Conservation (phyloP, 164 flowering plant genomes). For the Chimonanthus praecox region DNA sequence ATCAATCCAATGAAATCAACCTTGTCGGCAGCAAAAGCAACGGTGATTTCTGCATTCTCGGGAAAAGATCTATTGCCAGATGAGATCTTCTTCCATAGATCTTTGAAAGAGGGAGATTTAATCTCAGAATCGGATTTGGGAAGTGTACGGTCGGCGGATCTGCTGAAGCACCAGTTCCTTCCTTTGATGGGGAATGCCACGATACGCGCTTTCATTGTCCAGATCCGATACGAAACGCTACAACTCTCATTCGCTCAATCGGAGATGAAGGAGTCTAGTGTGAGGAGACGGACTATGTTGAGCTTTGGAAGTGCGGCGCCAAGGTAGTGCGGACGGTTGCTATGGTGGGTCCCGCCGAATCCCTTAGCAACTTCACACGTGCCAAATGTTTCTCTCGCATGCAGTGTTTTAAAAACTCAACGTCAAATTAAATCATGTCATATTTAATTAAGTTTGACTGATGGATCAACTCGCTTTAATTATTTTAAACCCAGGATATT, state of each 20-base stretch:
- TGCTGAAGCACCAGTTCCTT: slow-evolving; percentile 78
- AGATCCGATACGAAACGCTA: background rate
- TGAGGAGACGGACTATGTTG: background rate
- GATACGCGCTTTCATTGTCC: slow-evolving; percentile 64
- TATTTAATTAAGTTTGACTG: too few species aligned
- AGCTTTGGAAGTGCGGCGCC: background rate
- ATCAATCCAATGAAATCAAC: slow-evolving; percentile 19
- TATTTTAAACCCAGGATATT: too few species aligned
- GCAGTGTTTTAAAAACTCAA: too few species aligned
- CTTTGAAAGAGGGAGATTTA: slow-evolving; percentile 45
- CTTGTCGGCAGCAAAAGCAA: slow-evolving; percentile 67
- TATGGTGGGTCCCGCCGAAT: too few species aligned
- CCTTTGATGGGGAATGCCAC: slow-evolving; percentile 83
- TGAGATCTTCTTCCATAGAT: slow-evolving; percentile 54
- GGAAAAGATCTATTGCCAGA: slow-evolving; percentile 30
- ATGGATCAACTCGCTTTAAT: too few species aligned
- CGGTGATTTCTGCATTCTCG: slow-evolving; percentile 53
- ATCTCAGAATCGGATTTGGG: slow-evolving; percentile 25
- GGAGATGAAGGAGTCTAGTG: background rate
- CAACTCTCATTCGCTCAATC: background rate
- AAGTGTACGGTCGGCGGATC: slow-evolving; percentile 37
- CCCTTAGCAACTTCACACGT: too few species aligned
- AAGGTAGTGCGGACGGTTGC: background rate
- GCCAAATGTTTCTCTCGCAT: too few species aligned
- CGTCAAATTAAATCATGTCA: too few species aligned